Evolutionary conservation across 2,329 filamentous ascomycete species (phyloP), one percentile per base, ranked within the genome.

Genomic region (Alternaria sp.): DNA sequence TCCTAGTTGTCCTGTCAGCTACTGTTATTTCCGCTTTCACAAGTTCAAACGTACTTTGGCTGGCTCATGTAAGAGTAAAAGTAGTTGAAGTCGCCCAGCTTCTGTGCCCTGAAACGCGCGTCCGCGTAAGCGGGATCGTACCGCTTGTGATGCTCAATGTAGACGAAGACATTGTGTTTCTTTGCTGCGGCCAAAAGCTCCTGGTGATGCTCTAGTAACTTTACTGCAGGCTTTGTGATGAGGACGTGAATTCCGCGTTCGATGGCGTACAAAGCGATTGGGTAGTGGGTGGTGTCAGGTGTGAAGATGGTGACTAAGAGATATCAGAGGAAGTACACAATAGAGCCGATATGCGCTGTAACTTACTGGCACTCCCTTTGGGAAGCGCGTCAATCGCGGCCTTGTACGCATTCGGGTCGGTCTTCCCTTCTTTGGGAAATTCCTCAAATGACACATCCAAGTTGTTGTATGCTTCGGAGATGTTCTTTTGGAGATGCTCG

Each of bases 41-140:
- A 91, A 91, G 36, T 9, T 45, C 32, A n/a, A 22, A 27, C 64
- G 60, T 66, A 74, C 72, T 78, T 78, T 20, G 75, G 75, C 84
- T 97, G 93, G 51, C 89, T 92, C 93, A 97, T 97, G 86, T 97
- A 97, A 71, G 88, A 91, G 86, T 97, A 97, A 79, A 97, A 97
- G 85, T 97, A 97, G 85, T 97, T 97, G 88, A 97, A 97, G 81
- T 97, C 93, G 66, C 94, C 94, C 8, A 97, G 84, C 54, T 85
- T 88, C 74, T 87, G 82, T 14, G 92, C 92, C 70, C 90, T 89
- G 81, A 90, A 90, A 51, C 90, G 87, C 14, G 94, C 94, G 78
- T 97, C 94, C 14, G 92, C 88, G 82, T 97, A 97, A 22, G 93
- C 93, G 2, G 94, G 94, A 78, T 97, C 94, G 81, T 90, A 97